phyloP scores from a whole-genome alignment of 345 rosid species.

The Dovyalis caffra region DNA sequence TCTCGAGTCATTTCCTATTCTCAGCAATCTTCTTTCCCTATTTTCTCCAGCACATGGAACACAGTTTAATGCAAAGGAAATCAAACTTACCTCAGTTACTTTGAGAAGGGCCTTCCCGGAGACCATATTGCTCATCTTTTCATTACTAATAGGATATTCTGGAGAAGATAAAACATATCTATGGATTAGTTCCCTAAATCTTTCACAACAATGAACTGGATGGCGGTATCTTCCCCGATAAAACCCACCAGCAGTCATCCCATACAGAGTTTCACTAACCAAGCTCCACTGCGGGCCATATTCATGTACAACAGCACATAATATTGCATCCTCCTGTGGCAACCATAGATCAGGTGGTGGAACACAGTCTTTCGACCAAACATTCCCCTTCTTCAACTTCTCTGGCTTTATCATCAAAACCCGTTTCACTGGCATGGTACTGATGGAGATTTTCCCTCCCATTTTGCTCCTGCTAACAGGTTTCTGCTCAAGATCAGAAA shows the following conservation, averaged over 20 bases:
- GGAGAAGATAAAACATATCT: conserved; percentile 66
- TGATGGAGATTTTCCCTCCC: conserved; percentile 75
- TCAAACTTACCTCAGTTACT: conserved; percentile 82
- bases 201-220: conserved; percentile 91
- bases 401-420: conserved; percentile 78
- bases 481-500: conserved; percentile 65
- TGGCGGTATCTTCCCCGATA: conserved; percentile 94
- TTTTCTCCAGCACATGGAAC: not conserved
- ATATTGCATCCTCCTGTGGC: conserved; percentile 94
- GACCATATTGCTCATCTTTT: conserved; percentile 57
- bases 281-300: conserved; percentile 94
- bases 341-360: conserved; percentile 91
- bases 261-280: conserved; percentile 70
- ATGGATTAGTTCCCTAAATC: conserved; percentile 86
- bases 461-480: conserved; percentile 60
- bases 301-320: conserved; percentile 98
- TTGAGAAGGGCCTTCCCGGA: conserved; percentile 91
- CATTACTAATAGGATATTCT: conserved; percentile 55
- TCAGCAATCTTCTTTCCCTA: not conserved
- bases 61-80: not conserved
- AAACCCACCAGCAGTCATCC: conserved; percentile 93
- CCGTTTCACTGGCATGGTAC: conserved; percentile 82
- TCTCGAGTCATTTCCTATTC: not conserved
- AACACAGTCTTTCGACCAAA: conserved; percentile 92
- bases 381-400: conserved; percentile 83